Base-by-base conservation (phyloP, 306 rosid genomes). In the Gynostemma pentaphyllum region DNA sequence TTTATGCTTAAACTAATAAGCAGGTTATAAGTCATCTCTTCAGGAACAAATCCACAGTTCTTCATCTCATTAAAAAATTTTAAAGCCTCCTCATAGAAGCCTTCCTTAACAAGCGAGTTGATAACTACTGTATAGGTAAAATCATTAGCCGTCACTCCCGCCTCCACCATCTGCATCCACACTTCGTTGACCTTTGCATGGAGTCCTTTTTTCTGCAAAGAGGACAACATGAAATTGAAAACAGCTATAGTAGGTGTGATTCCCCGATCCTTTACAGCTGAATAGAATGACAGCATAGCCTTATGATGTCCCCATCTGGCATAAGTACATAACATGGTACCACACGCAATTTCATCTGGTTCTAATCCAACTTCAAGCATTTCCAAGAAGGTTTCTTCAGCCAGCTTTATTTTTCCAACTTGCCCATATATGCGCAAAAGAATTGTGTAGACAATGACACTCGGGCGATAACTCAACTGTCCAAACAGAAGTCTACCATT, bases 241-340 rank as follows among this genome's bases (percentile, higher is more conserved):
- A 92, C 98, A 15, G 95, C 39, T 68, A 79, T 81, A 42, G 98
- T 62, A 26, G 86, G 76, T 32, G 69, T 12, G 11, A 86, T 47
- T 34, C 80, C 84, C 82, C 96, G 79, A 22, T 88, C 85, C 37
- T 75, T 77, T 28, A 92, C 85, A 0, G 98, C 95, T 2, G 98
- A 85, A 70, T 88, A 88, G 70, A 92, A 88, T 7, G 96, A 74
- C 42, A 92, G 62, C 98, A 92, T 88, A 40, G 95, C 81, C 81
- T 80, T 83, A 66, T 87, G 83, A 57, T 81, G 95, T 40, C 96
- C 98, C 98, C 98, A 91, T 78, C 95, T 82, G 13, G 98, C 98
- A 69, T 92, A 92, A 2, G 95, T 77, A 70, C 98, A 92, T 27
- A 92, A 81, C 96, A 91, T 85, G 65, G 98, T 92, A 26, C 98